These are phyloP conservation scores for Penicillium psychrofluorescens DNA, from an alignment of 495 filamentous ascomycete genomes.

Conservation along the genomic window DNA sequence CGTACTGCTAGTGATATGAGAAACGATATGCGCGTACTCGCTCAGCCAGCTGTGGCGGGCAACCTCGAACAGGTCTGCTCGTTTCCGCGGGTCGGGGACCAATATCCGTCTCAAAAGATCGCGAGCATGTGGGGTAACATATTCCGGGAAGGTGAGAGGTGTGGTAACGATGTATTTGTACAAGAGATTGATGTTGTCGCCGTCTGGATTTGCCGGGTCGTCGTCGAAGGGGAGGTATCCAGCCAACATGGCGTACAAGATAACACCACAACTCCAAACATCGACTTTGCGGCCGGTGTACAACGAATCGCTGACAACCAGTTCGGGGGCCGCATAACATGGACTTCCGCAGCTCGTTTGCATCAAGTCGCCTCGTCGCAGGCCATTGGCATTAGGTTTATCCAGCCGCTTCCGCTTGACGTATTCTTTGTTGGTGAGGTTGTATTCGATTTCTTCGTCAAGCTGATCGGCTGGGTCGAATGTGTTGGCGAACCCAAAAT, in stretches of 20 bases:
- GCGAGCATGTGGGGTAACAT: slow-evolving; percentile 93
- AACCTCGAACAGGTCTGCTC: slow-evolving; percentile 95
- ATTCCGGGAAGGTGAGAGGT: slow-evolving; percentile 95
- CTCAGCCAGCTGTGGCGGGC: slow-evolving; percentile 97
- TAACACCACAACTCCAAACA: slow-evolving; percentile 99
- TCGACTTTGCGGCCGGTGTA: slow-evolving; percentile 98
- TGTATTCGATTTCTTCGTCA: slow-evolving; percentile 82
- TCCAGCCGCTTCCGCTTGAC: slow-evolving; percentile 74
- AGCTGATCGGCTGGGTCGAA: slow-evolving; percentile 87
- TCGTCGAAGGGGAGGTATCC: slow-evolving; percentile 99
- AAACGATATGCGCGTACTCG: slow-evolving; percentile 90
- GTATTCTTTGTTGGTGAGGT: slow-evolving; percentile 74
- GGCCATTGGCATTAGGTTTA: slow-evolving; percentile 73
- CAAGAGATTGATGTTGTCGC: slow-evolving; percentile 96
- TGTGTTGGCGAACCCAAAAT: slow-evolving; percentile 98
- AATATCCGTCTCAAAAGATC: slow-evolving; percentile 89
- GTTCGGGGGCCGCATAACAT: slow-evolving; percentile 94
- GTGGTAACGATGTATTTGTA: slow-evolving; percentile 99
- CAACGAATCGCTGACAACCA: slow-evolving; percentile 94
- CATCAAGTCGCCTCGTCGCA: slow-evolving; percentile 62
- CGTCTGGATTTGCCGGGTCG: slow-evolving; percentile 96
- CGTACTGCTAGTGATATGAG: slow-evolving; percentile 91
- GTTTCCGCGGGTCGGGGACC: slow-evolving; percentile 91
- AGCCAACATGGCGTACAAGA: slow-evolving; percentile 97
- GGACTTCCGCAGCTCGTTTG: slow-evolving; percentile 53